phyloP scores from a whole-genome alignment of 129 eudicot species.

The Gnaphalium uliginosum region DNA sequence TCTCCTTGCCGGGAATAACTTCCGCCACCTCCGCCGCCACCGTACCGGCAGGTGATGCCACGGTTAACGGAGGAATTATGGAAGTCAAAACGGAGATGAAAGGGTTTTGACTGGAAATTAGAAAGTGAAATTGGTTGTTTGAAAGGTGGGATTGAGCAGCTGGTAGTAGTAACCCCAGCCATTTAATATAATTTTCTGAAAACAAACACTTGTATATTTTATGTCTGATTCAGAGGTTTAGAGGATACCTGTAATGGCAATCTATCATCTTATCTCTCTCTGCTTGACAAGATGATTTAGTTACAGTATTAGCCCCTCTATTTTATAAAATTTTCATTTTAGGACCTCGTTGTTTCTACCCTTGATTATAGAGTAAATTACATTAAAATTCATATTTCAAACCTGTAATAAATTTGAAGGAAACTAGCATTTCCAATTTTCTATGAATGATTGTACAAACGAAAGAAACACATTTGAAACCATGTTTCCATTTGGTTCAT shows the following conservation, averaged over 20 bases:
- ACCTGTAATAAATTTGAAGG: not conserved
- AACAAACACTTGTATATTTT: too few relatives aligned
- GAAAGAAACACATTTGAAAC: not conserved
- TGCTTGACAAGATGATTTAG: not conserved
- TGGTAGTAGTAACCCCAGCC: slow-evolving; percentile 42
- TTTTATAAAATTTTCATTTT: not conserved
- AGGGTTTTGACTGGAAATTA: slow-evolving; percentile 20
- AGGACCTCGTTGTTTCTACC: not conserved
- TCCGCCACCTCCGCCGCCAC: slow-evolving; percentile 36
- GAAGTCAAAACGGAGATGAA: slow-evolving; percentile 23
- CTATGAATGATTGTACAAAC: too few relatives aligned
- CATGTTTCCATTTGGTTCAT: slow-evolving; percentile 17
- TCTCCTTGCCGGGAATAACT: slow-evolving; percentile 35
- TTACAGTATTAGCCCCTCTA: slow-evolving; percentile 18
- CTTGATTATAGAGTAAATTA: not conserved
- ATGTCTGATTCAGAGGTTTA: slow-evolving; percentile 17
- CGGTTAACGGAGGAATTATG: slow-evolving; percentile 23
- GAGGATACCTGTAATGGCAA: slow-evolving; percentile 28
- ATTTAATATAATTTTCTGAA: not conserved
- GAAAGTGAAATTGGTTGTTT: slow-evolving; percentile 31
- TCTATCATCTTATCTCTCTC: slow-evolving; percentile 29
- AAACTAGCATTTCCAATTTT: too few relatives aligned
- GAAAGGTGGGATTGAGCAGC: slow-evolving; percentile 32
- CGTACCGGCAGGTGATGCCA: slow-evolving; percentile 43
- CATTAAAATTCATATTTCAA: not conserved